Evolutionary conservation across 2,329 filamentous ascomycete genomes (phyloP), one percentile per base, ranked within the genome.

Genomic region (Pseudocercospora cruenta): DNA sequence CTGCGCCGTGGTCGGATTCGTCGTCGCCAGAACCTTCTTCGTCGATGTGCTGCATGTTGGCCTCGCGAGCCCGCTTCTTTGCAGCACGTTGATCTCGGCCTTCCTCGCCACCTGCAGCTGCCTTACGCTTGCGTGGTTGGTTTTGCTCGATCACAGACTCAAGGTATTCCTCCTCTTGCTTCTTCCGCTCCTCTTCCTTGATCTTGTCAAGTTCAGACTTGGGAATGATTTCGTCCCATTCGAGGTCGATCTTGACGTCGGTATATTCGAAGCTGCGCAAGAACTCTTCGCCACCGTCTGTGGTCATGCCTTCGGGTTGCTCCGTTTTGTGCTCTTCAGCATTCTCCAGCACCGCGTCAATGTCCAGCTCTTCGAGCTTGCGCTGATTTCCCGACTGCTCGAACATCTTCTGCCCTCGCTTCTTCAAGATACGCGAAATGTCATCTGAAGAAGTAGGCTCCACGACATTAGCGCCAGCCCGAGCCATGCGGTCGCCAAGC

Each of bases 171-270:
- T 94, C 92, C 63, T 97, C 88, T 63, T 91, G 88, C 75, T 91
- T 91, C 78, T 90, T 89, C 71, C 96, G 91, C 74, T 98, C 94
- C 59, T 96, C 92, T 0, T 89, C 90, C 31, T 58, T 58, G 55
- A 58, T 58, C 55, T 89, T 90, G 16, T 94, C 94, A 19, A 99
- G 86, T 74, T 97, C 90, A 7, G 97, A 93, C 66, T 94, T 93
- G 0, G 95, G 96, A 72, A 99, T 98, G 73, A 99, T 99, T 71
- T 98, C 91, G 74, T 99, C 95, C 95, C 95, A 99, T 72, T 96
- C 93, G 26, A 98, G 88, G 70, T 98, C 86, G 67, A 98, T 91
- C 80, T 98, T 98, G 79, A 98, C 94, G 78, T 99, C 95, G 0
- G 95, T 97, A 75, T 97, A 96, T 76, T 98, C 93, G 72, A 92